Evolutionary conservation across 148 eudicot species (phyloP).

Genomic region (Vaccinium corymbosum): DNA sequence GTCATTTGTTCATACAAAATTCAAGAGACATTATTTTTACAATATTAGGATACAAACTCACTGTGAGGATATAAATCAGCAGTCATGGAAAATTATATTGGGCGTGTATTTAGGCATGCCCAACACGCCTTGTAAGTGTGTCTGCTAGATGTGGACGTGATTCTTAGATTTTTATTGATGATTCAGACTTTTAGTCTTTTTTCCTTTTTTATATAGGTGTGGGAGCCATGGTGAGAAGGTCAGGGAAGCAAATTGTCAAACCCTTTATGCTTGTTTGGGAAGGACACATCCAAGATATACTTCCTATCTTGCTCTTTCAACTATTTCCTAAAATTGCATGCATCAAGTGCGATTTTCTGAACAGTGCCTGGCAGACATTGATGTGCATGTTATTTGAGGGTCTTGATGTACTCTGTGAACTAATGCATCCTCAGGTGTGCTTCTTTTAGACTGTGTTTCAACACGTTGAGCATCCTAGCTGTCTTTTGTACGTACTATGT

Average conservation of each 20-base stretch:
- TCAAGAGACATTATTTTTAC: neutral
- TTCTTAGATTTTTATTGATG: neutral
- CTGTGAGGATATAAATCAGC: neutral
- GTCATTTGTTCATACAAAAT: neutral
- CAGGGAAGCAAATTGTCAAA: neutral
- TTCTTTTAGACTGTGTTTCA: constrained; percentile 1
- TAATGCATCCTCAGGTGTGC: neutral
- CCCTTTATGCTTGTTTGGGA: neutral
- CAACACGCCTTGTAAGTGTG: neutral
- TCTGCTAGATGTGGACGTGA: neutral
- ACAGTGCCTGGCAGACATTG: neutral
- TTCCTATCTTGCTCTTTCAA: neutral
- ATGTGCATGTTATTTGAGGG: constrained; percentile 10
- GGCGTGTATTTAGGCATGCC: neutral
- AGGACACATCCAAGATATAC: neutral
- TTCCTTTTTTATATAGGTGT: neutral
- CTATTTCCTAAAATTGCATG: neutral
- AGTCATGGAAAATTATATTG: neutral
- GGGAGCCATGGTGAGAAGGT: neutral
- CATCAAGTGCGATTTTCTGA: neutral
- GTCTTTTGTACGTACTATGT: neutral
- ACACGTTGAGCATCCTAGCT: neutral
- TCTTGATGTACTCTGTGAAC: neutral
- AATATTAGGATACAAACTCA: neutral
- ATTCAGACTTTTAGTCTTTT: neutral